Percentiles rank a stretch among this genome's conserved stretches.
These are phyloP conservation scores for Buxus sempervirens DNA, from an alignment of 164 flowering plant species.

Conservation along the genomic window DNA sequence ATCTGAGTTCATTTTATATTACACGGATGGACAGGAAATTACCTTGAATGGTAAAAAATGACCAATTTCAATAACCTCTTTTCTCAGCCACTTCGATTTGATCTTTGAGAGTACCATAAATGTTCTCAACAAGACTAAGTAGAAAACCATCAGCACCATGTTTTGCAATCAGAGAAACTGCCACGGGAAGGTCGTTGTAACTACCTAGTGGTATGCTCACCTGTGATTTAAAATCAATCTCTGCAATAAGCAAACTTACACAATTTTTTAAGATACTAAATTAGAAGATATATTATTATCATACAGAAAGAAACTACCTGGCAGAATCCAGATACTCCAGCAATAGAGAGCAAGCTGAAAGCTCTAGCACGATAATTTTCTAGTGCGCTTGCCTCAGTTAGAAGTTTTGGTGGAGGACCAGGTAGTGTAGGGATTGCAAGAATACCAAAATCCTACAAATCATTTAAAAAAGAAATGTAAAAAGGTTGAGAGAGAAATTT, in stretches of 20 bases:
- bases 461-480: neutral
- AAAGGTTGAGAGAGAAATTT: neutral
- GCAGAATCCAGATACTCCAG: conserved; percentile 87
- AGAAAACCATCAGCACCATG: conserved; percentile 78
- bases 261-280: neutral
- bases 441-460: conserved; percentile 57
- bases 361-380: conserved; percentile 68
- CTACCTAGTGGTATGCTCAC: conserved; percentile 77
- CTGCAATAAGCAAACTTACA: neutral
- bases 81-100: conserved; percentile 29
- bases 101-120: conserved; percentile 45
- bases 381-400: conserved; percentile 41
- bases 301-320: conserved; percentile 42
- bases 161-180: conserved; percentile 78
- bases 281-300: neutral
- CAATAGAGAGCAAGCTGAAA: conserved; percentile 74
- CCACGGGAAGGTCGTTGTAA: conserved; percentile 60
- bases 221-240: conserved; percentile 30
- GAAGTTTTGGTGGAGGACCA: conserved; percentile 79
- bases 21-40: conserved; percentile 2
- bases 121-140: conserved; percentile 57
- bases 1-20: neutral
- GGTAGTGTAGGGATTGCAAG: conserved; percentile 86
- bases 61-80: conserved; percentile 10
- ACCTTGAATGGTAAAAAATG: neutral